Percentiles rank a stretch among this genome's conserved stretches.
phyloP scores from a whole-genome alignment of 1,284 basidiomycete species.

The Mrakiaceae sp. region DNA sequence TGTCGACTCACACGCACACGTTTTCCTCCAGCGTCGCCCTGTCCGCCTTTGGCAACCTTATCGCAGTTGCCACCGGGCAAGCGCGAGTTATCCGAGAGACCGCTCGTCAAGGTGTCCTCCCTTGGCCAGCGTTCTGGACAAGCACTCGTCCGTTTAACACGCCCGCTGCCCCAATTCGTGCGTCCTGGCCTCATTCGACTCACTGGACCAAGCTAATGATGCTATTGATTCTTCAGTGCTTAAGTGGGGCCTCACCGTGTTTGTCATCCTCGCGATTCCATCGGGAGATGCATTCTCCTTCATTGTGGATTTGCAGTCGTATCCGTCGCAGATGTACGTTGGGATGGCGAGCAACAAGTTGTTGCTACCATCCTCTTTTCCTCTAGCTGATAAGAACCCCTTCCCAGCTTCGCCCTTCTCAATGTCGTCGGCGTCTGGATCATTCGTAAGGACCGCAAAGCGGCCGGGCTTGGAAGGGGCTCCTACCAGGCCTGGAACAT shows the following conservation, averaged over 20 bases:
- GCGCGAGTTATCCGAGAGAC: conserved; percentile 37
- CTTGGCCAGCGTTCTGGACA: conserved; percentile 28
- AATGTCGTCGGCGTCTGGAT: conserved; percentile 14
- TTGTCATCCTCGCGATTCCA: conserved; percentile 46
- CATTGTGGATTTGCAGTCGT: conserved; percentile 22
- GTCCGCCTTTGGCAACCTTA: conserved; percentile 22
- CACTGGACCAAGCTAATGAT: too few relatives aligned
- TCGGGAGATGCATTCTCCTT: conserved; percentile 47
- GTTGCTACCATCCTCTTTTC: too few relatives aligned
- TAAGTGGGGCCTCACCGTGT: conserved; percentile 42
- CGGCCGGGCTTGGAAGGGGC: neutral
- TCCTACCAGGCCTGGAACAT: conserved; percentile 31
- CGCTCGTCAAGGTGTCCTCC: conserved; percentile 31
- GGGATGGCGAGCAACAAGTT: too few relatives aligned
- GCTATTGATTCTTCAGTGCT: conserved; percentile 23
- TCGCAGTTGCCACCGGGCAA: conserved; percentile 35
- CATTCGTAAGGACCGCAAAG: conserved; percentile 5
- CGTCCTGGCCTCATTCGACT: too few relatives aligned
- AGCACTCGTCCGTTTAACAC: conserved; percentile 30
- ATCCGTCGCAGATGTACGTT: conserved; percentile 1
- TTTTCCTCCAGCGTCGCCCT: conserved; percentile 21
- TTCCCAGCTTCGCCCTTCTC: neutral
- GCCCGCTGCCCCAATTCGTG: conserved; percentile 34
- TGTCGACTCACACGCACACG: conserved; percentile 18
- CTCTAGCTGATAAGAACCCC: too few relatives aligned